These are phyloP conservation scores for Polytrichum commune DNA, from an alignment of 225 moss, liverwort and hornwort species.

Conservation along the genomic window DNA sequence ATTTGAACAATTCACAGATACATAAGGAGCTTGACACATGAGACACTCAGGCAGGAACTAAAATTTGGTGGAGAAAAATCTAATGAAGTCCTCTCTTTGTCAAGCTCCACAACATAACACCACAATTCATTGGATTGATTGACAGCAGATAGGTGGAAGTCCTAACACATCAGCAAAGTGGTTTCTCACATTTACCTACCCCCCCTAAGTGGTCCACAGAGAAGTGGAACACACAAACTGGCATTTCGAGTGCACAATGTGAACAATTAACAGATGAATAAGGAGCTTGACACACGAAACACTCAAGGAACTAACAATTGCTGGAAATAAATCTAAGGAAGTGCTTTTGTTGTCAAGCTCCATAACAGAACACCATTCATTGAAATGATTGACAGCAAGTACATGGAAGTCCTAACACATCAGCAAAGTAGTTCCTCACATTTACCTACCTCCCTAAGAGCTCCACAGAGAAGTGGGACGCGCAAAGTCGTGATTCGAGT, in stretches of 20 bases:
- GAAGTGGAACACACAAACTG: background rate
- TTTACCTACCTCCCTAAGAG: too few relatives aligned
- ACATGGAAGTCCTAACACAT: constrained; percentile 21
- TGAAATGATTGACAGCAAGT: background rate
- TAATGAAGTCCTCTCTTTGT: too few relatives aligned
- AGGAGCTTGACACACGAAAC: background rate
- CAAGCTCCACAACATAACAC: too few relatives aligned
- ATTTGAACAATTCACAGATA: background rate
- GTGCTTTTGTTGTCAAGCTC: too few relatives aligned
- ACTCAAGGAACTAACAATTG: too few relatives aligned
- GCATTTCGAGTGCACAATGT: constrained; percentile 6
- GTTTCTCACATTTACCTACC: too few relatives aligned
- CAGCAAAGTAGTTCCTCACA: background rate
- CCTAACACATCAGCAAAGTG: constrained; percentile 4
- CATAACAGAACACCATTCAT: too few relatives aligned
- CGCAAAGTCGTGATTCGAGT: constrained; percentile 5
- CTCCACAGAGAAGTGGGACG: too few relatives aligned
- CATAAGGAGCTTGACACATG: background rate
- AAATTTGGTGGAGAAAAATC: too few relatives aligned
- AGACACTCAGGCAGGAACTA: too few relatives aligned
- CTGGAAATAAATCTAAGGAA: too few relatives aligned
- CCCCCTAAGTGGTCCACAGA: too few relatives aligned
- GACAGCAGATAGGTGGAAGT: constrained; percentile 9
- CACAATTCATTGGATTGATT: background rate
- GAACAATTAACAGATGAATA: background rate